Conservation (phyloP, 2,329 filamentous ascomycete genomes). For the Botrytis fragariae region DNA sequence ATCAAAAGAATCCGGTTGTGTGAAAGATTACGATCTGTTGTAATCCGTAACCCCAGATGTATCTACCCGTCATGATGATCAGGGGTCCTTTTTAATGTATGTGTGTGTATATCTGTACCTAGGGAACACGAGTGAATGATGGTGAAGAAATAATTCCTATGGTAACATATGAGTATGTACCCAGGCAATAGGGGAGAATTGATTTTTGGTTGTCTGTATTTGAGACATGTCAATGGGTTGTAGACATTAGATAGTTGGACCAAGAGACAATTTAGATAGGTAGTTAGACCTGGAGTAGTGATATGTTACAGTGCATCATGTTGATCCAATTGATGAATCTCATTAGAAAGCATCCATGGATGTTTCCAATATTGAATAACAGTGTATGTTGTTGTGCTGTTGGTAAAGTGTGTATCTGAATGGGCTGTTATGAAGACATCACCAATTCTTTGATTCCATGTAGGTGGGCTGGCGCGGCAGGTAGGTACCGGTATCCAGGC, state of each 20-base stretch:
- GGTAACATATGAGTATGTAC: neutral
- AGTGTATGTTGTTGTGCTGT: neutral
- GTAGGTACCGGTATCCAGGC: neutral
- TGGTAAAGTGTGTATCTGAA: neutral
- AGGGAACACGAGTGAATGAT: neutral
- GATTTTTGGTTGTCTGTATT: neutral
- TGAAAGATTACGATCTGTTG: slow-evolving; percentile 12
- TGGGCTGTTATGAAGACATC: neutral
- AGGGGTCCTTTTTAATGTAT: slow-evolving; percentile 1
- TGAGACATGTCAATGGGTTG: neutral
- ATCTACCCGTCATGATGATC: slow-evolving; percentile 14
- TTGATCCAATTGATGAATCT: neutral
- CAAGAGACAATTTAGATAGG: no score
- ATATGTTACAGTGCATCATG: neutral
- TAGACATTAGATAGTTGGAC: neutral
- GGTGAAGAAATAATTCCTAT: neutral
- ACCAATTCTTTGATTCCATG: no score
- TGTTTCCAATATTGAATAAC: neutral
- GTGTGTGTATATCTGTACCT: neutral
- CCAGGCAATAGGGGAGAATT: slow-evolving; percentile 1
- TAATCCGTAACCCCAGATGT: slow-evolving; percentile 10
- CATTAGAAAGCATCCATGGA: neutral
- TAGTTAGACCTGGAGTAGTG: neutral
- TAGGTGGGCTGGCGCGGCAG: neutral
- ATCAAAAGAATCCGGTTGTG: slow-evolving; percentile 4